Base-by-base conservation (phyloP, 192 early-diverging fungal genomes). In the Ambispora gerdemannii region DNA sequence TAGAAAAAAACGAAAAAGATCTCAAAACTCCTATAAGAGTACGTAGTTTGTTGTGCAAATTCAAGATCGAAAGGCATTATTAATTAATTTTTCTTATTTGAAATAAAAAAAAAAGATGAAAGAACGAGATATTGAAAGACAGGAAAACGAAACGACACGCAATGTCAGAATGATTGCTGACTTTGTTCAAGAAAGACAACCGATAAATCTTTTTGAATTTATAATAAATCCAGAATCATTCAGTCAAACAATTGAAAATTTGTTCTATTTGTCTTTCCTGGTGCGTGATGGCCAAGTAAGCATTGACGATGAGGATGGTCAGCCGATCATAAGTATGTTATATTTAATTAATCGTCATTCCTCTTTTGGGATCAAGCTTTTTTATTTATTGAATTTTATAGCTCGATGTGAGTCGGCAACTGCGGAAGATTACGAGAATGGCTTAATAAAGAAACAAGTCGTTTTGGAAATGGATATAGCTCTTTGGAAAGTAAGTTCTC, bases 181-280 rank as follows among this genome's bases (percentile, higher is more conserved):
- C 8, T 78, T 90, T 32, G 56, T 97, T 61, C 73, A 81, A 13
- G 53, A 85, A 36, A 61, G 72, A 6, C 86, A 86, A 0, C 80
- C 86, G 0, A 80, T 87, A 61, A 89, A 90, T 70, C 80, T 95
- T 65, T 96, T 96, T 75, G 78, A 90, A 70, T 90, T 98, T 72
- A 83, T 96, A 43, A 81, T 92, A 56, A 97, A 98, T 77, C 96
- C 95, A 11, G 75, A 83, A 3, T 94, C 93, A 19, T 97, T 96
- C 76, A 80, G 87, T 4, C 96, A 98, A 81, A 91, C 93, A 3
- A 89, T 98, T 2, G 96, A 98, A 74, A 98, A 98, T 76, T 83
- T 98, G 50, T 98, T 98, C 74, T 95, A 96, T 63, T 75, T 96
- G n/a, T 92, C 94, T n/a, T 98, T 98, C 72, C 79, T 98, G 50